These are phyloP conservation scores for Claviceps spartinae DNA, from an alignment of 2,329 filamentous ascomycete genomes.

Conservation along the genomic window DNA sequence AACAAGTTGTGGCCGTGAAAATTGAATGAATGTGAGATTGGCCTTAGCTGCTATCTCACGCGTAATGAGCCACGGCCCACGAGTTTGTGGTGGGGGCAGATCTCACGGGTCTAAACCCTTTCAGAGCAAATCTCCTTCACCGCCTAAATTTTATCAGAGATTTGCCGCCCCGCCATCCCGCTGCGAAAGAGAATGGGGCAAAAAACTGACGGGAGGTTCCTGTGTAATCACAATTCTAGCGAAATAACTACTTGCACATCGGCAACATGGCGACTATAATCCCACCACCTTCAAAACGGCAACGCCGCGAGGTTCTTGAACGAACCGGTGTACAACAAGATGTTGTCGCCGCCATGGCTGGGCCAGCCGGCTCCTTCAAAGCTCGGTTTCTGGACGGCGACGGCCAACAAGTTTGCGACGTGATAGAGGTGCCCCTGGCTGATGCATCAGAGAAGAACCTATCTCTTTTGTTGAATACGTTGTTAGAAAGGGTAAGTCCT, in stretches of 20 bases:
- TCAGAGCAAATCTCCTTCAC: constrained; percentile 8
- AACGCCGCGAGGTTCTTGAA: constrained; percentile 62
- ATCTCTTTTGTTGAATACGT: constrained; percentile 71
- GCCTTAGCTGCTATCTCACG: too few relatives aligned
- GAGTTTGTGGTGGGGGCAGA: neutral
- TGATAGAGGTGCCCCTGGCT: constrained; percentile 62
- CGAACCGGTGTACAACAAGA: constrained; percentile 63
- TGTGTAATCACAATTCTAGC: neutral
- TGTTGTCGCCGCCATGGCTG: constrained; percentile 52
- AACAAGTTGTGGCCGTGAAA: too few relatives aligned
- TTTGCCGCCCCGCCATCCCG: constrained; percentile 8
- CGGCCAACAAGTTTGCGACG: constrained; percentile 56
- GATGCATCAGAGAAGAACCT: constrained; percentile 84
- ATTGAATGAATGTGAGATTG: too few relatives aligned
- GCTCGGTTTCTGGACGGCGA: constrained; percentile 79
- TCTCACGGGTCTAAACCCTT: neutral
- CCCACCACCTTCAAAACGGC: constrained; percentile 79
- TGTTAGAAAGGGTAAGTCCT: constrained; percentile 54
- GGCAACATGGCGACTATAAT: constrained; percentile 60
- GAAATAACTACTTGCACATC: neutral
- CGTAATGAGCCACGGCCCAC: too few relatives aligned
- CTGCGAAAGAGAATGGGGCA: neutral
- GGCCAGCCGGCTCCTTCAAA: constrained; percentile 62
- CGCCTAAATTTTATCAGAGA: constrained; percentile 16
- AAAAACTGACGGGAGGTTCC: neutral